Evolutionary conservation across 1,284 basidiomycete genomes (phyloP), one percentile per base, ranked within the genome.

Genomic region (Phlebopus sp.): DNA sequence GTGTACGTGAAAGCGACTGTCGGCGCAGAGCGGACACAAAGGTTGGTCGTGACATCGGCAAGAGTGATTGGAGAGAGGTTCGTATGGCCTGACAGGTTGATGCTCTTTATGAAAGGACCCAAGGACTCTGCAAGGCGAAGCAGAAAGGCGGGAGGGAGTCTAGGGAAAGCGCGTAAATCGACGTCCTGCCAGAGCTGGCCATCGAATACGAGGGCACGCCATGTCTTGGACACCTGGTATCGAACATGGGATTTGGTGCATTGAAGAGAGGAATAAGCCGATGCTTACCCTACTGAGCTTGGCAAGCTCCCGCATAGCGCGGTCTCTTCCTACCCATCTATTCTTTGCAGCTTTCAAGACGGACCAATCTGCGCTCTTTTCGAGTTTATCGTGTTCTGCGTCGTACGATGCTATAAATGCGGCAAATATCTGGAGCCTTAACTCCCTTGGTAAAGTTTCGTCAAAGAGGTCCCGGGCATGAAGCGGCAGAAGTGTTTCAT

Each of bases 171-270:
- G 7, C 67, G 75, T 32, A 90, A 71, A 60, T 88, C 75, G 32
- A 91, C 67, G 42, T 76, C 57, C 23, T 73, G 63, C 93, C 94
- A 97, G 14, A 96, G 75, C 62, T 93, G 88, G 7, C 93, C 93
- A 63, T 97, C 94, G 54, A 88, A 83, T 38, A 86, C 84, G 27
- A 95, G 80, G 5, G 71, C 63, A 44, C 79, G 82, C 92, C 93
- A 97, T 3, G 74, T 62, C 61, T 81, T 87, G 15, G 87, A 95
- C 1, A 97, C 91, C 90, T 95, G 62, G n/a, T n/a, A 51, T 49
- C 37, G 32, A 46, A 14, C 27, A 38, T 53, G 47, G 37, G 42
- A 47, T 31, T 55, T 50, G 31, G 36, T 37, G 41, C 19, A 38
- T 38, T 48, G 47, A 47, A 53, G 44, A 61, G 47, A 62, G 54